These are phyloP conservation scores for Citrus medica DNA, from an alignment of 345 rosid genomes.

Conservation along the genomic window DNA sequence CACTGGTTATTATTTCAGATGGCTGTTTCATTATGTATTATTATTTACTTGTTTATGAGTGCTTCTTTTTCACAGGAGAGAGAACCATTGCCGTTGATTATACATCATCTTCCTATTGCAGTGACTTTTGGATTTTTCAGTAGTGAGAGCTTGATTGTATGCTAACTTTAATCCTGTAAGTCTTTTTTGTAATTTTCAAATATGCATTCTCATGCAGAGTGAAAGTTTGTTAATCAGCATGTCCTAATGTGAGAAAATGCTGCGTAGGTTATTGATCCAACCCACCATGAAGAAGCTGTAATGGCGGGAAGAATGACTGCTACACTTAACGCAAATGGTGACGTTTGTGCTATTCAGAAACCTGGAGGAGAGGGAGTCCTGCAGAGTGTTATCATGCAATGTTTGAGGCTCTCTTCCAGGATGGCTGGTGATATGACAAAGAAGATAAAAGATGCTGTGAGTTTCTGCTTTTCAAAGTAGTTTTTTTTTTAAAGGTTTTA, in stretches of 20 bases:
- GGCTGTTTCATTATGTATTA: not conserved
- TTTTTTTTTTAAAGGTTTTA: conserved; percentile 10
- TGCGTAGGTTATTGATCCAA: conserved; percentile 59
- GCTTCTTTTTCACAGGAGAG: conserved; percentile 43
- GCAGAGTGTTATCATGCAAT: conserved; percentile 60
- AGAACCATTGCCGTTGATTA: conserved; percentile 83
- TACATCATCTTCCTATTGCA: conserved; percentile 96
- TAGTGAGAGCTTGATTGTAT: conserved; percentile 63
- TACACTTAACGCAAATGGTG: conserved; percentile 84
- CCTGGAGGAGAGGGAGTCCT: conserved; percentile 65
- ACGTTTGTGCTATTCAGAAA: conserved; percentile 81
- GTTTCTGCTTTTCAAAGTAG: conserved; percentile 21
- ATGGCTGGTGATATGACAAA: conserved; percentile 58
- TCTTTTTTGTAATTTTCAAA: not conserved
- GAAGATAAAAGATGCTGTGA: conserved; percentile 63
- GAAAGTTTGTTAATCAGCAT: too few relatives aligned
- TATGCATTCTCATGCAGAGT: conserved; percentile 15
- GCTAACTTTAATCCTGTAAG: conserved; percentile 11
- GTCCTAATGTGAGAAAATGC: conserved; percentile 12
- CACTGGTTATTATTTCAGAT: conserved; percentile 6
- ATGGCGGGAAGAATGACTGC: conserved; percentile 90
- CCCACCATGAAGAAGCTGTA: conserved; percentile 75
- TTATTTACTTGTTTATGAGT: conserved; percentile 4
- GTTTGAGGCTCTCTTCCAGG: conserved; percentile 52
- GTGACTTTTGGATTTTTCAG: conserved; percentile 82